Evolutionary conservation across 202 grass and related monocot species (phyloP).

Genomic region (Tripidium arundinaceum): DNA sequence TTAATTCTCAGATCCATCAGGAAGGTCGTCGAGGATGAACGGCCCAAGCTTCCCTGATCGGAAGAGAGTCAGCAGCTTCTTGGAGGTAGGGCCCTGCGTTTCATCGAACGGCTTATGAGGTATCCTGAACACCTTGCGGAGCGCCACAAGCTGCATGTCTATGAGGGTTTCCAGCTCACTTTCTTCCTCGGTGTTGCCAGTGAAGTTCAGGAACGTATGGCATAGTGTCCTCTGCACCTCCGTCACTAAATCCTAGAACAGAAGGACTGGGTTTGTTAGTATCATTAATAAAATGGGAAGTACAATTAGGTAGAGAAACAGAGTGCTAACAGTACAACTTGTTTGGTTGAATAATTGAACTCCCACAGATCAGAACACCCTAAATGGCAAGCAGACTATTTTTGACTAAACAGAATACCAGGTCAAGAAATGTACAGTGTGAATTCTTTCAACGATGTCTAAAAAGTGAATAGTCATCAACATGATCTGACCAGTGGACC

Average conservation of each 20-base stretch:
- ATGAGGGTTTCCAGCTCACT: constrained; percentile 71
- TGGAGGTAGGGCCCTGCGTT: constrained; percentile 50
- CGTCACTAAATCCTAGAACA: constrained; percentile 65
- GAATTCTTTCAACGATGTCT: neutral
- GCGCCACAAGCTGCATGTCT: constrained; percentile 52
- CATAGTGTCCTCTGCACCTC: constrained; percentile 66
- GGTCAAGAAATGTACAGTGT: neutral
- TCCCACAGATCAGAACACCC: neutral
- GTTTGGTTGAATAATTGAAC: neutral
- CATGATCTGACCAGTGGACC: constrained; percentile 14
- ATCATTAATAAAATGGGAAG: constrained; percentile 3
- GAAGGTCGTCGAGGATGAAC: constrained; percentile 80
- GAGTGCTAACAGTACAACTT: neutral
- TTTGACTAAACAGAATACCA: neutral
- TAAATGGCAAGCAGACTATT: neutral
- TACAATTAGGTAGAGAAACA: constrained; percentile 10
- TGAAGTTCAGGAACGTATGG: constrained; percentile 53
- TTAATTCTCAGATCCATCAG: constrained; percentile 12
- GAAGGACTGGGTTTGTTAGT: neutral
- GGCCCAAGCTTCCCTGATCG: constrained; percentile 72
- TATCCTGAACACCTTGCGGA: constrained; percentile 74
- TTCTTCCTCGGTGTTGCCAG: constrained; percentile 66
- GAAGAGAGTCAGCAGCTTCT: constrained; percentile 87
- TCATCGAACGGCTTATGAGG: constrained; percentile 62
- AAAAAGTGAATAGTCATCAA: constrained; percentile 2